Evolutionary conservation across 148 eudicot species (phyloP), one percentile per base, ranked within the genome.

Genomic region (Spergularia marina): DNA sequence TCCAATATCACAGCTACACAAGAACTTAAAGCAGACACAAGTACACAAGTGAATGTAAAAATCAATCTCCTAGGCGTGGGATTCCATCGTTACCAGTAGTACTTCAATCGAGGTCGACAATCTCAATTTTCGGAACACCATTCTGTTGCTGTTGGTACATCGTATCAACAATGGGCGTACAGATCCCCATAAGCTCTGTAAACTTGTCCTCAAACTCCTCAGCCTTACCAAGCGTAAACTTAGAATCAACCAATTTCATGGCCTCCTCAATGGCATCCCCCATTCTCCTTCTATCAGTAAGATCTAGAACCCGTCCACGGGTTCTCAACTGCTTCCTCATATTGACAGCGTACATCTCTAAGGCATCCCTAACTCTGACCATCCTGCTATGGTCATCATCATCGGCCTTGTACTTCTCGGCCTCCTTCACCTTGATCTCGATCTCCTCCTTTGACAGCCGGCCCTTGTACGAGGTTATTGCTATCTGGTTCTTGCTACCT

Each of bases 401-500:
- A 36, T 70, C 76, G n/a, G 51, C 53, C 65, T 53, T 71, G 65
- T 69, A 70, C 30, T 65, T 74, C 58, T 82, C 76, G 12, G 78
- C 84, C 21, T 82, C 84, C 69, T 63, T 56, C 57, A 78, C 20
- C 81, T 69, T 25, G 49, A 34, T 74, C 21, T 74, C 18, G 47
- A 82, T 68, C 52, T 79, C 69, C 21, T 58, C 73, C 68, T 72
- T 57, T 0, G 81, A 66, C 52, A 79, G 34, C 53, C 62, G 74
- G 17, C 81, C 49, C 4, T 44, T 75, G 7, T 40, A 54, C 36
- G 70, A 66, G 2, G 76, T 82, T 2, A 78, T 70, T 25, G 74
- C 63, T 13, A 82, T 64, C 14, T 21, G 53, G 18, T 78, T 78
- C 63, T 78, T 70, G 59, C 36, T 77, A 13, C 81, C 81, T 34